These are phyloP conservation scores for Ogataea pini DNA, from an alignment of 805 yeast species.

Conservation along the genomic window DNA sequence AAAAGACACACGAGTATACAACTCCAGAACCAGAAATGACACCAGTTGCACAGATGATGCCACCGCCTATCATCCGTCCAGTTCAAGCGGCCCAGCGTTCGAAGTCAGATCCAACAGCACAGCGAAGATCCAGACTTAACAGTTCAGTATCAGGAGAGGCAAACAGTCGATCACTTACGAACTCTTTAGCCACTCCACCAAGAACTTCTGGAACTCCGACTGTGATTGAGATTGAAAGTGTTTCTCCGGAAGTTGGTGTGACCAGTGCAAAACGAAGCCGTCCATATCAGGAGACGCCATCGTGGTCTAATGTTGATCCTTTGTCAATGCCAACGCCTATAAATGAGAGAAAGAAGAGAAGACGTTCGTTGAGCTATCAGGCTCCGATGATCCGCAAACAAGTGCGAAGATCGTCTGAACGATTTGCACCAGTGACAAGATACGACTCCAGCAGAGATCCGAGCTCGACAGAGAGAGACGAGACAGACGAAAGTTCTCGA, in stretches of 20 bases:
- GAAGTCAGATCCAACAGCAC: slow-evolving; percentile 4
- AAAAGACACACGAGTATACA: not conserved
- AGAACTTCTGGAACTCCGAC: slow-evolving; percentile 7
- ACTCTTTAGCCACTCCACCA: slow-evolving; percentile 17
- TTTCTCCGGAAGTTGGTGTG: slow-evolving; percentile 22
- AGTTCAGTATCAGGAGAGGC: not conserved
- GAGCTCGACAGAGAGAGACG: slow-evolving; percentile 8
- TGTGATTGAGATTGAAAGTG: slow-evolving; percentile 18
- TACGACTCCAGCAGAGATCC: not conserved
- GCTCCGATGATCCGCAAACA: slow-evolving; percentile 67
- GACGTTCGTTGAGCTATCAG: slow-evolving; percentile 63
- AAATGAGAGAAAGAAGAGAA: slow-evolving; percentile 41
- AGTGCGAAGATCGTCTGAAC: slow-evolving; percentile 64
- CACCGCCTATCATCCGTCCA: not conserved
- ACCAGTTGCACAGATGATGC: not conserved
- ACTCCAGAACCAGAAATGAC: slow-evolving; percentile 3
- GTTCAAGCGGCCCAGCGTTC: not conserved
- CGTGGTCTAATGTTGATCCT: slow-evolving; percentile 26
- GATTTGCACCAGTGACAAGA: slow-evolving; percentile 38
- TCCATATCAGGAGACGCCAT: not conserved
- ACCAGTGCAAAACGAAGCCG: not conserved
- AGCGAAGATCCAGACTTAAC: not conserved
- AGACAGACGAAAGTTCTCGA: slow-evolving; percentile 6
- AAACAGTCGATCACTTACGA: slow-evolving; percentile 2
- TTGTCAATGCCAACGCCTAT: slow-evolving; percentile 27